A percentile compares a stretch with the other conserved stretches of the same genome.
Conservation (phyloP, 2,329 filamentous ascomycete genomes). For the Pseudogymnoascus sp. region DNA sequence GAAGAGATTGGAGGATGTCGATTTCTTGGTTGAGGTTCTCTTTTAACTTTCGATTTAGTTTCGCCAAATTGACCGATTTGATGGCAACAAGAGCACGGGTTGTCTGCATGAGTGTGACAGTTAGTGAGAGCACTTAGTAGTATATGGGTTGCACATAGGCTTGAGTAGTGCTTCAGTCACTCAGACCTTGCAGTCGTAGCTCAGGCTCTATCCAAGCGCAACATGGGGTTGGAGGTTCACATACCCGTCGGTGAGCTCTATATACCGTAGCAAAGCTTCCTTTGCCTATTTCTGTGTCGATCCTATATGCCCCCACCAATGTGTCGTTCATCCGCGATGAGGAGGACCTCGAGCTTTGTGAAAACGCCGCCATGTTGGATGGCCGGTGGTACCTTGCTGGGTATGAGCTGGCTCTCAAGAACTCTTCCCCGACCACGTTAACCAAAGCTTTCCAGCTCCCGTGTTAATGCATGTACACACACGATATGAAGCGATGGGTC, state of each 20-base stretch:
- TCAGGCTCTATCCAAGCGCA: background rate
- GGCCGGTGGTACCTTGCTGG: conserved; percentile 8
- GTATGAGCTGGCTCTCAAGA: background rate
- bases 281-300: conserved; percentile 86
- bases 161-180: conserved; percentile 4
- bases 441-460: background rate
- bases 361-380: conserved; percentile 29
- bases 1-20: conserved; percentile 83
- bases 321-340: conserved; percentile 32
- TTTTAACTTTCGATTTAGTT: conserved; percentile 90
- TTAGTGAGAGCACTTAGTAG: background rate
- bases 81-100: conserved; percentile 79
- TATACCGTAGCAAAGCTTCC: conserved; percentile 97
- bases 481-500: conserved; percentile 1
- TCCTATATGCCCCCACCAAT: conserved; percentile 61
- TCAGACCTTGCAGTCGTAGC: background rate
- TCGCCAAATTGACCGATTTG: conserved; percentile 87
- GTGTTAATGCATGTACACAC: conserved; percentile 5
- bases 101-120: conserved; percentile 42
- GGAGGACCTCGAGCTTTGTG: conserved; percentile 34
- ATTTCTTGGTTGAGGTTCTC: conserved; percentile 96
- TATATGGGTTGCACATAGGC: background rate
- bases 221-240: conserved; percentile 26
- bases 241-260: conserved; percentile 73
- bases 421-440: conserved; percentile 6